Evolutionary conservation across 139 green algal species (phyloP), one percentile per base, ranked within the genome.

Genomic region (Coccomyxa sp.): DNA sequence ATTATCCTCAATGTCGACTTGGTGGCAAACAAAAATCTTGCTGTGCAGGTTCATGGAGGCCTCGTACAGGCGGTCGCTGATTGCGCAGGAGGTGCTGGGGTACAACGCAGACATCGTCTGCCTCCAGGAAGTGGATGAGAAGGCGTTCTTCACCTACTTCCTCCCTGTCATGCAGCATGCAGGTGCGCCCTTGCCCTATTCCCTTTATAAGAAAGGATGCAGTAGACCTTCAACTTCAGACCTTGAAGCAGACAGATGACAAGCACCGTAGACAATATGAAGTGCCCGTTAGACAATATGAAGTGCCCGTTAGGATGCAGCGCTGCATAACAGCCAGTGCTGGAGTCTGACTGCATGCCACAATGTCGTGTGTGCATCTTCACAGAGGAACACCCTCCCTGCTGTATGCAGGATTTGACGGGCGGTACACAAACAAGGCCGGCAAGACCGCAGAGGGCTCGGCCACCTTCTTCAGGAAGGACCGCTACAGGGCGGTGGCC

Each of bases 61-160:
- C 0, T 78, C 88, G n/a, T 97, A 97, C 87, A 82, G 94, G 10
- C 79, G 90, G 14, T 85, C 94, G 39, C 89, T 98, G 36, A 82
- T 96, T 31, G 80, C 95, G n/a, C 55, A 80, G 8, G 93, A 98
- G 89, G 70, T 98, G 71, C 54, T 89, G 50, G 79, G 82, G 12
- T 97, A 93, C 82, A 78, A 90, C 34, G 86, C 89, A 0, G 90
- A 95, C 77, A 69, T 97, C 24, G 36, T 90, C 0, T 90, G 85
- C 78, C 83, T 92, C 41, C 93, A 98, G 84, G 94, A 98, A 78
- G 91, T 98, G 35, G 94, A 98, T 75, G 88, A 92, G 72, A 90
- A 86, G 77, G 84, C 85, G 39, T 97, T 94, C 76, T 54, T 50
- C 0, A 74, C 83, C 5, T 93, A 85, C 79, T 86, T 92, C n/a